These are phyloP conservation scores for Kluyveromyces dobzhanskii DNA, from an alignment of 805 yeast genomes.

Conservation along the genomic window DNA sequence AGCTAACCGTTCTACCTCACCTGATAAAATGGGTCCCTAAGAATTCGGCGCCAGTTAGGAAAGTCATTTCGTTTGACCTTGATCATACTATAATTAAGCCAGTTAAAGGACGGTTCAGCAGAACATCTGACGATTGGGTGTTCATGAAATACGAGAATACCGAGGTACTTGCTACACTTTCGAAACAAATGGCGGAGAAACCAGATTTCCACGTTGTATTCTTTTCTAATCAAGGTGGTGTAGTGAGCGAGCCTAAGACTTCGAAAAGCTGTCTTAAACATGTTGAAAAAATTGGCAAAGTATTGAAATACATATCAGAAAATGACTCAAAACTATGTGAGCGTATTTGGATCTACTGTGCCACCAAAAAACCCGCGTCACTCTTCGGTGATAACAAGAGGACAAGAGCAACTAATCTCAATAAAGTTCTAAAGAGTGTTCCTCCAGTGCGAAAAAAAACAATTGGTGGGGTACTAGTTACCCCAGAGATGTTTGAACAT, in stretches of 20 bases:
- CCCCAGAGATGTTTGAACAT: constrained; percentile 13
- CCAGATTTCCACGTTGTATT: constrained; percentile 44
- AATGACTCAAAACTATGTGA: constrained; percentile 19
- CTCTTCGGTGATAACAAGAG: constrained; percentile 6
- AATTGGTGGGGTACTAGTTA: constrained; percentile 1
- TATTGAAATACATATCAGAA: constrained; percentile 28
- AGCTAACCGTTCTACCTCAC: constrained; percentile 34
- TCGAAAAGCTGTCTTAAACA: constrained; percentile 32
- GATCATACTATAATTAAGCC: constrained; percentile 64
- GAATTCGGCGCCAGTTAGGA: constrained; percentile 3
- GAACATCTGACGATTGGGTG: constrained; percentile 65
- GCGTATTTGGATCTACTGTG: constrained; percentile 47
- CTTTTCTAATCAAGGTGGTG: constrained; percentile 81
- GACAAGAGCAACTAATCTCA: background rate
- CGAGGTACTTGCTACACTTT: background rate
- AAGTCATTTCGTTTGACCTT: constrained; percentile 60
- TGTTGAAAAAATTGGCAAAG: constrained; percentile 32
- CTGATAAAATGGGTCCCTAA: constrained; percentile 36
- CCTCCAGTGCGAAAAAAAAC: constrained; percentile 6
- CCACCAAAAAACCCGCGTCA: constrained; percentile 46
- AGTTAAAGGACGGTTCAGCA: constrained; percentile 46
- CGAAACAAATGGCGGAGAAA: background rate
- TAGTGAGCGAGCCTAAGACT: constrained; percentile 21
- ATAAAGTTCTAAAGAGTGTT: constrained; percentile 9
- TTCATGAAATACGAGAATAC: constrained; percentile 38